phyloP scores from a whole-genome alignment of 1,139 yeast genomes.

The Hyphopichia pseudoburtonii region DNA sequence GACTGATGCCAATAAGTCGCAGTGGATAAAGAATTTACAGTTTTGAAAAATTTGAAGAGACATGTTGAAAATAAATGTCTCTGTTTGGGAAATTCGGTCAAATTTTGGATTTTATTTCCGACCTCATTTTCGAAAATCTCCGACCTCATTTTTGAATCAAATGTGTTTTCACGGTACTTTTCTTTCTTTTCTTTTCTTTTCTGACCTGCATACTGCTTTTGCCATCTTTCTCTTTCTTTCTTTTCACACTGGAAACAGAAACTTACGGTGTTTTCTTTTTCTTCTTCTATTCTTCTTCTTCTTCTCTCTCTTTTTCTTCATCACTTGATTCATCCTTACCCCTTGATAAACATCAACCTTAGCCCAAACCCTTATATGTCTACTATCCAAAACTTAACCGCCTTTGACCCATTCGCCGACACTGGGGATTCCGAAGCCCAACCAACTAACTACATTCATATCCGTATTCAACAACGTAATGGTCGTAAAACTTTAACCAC shows the following conservation, averaged over 20 bases:
- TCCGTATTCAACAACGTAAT: constrained; percentile 99
- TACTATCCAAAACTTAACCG: constrained; percentile 96
- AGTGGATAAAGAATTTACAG: neutral
- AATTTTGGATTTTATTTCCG: neutral
- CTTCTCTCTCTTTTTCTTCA: too few species aligned
- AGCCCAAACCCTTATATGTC: constrained; percentile 61
- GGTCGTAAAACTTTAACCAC: constrained; percentile 99
- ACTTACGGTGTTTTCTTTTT: neutral
- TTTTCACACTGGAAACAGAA: too few species aligned
- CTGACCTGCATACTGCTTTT: too few species aligned
- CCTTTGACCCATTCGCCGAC: constrained; percentile 99
- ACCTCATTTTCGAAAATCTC: neutral
- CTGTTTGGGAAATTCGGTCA: neutral
- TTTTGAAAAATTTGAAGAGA: too few species aligned
- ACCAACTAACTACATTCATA: constrained; percentile 93
- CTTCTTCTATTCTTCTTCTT: neutral
- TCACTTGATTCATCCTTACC: too few species aligned
- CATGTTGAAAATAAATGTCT: neutral
- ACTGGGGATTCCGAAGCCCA: constrained; percentile 99
- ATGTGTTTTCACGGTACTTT: neutral
- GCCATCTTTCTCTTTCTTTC: neutral
- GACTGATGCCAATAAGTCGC: neutral
- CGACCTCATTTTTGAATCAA: neutral
- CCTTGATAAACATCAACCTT: too few species aligned
- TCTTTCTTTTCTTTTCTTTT: neutral